Base-by-base conservation (phyloP, 129 eudicot genomes). In the Escallonia rubra region DNA sequence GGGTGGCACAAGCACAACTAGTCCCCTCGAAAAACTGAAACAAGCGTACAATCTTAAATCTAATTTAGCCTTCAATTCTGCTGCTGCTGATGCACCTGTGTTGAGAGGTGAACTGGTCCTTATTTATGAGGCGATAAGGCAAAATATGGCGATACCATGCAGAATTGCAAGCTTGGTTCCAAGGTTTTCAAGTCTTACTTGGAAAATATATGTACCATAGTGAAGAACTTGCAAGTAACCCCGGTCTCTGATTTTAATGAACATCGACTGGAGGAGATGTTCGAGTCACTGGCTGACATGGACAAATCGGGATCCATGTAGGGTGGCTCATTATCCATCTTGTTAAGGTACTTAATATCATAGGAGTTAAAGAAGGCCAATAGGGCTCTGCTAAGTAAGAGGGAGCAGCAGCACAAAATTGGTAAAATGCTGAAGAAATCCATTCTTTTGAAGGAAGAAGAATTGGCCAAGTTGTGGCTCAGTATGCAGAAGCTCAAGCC, bases 381-480 rank as follows among this genome's bases (percentile, higher is more conserved):
- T 43, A 3, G 39, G 14, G 3, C 40, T 43, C 66, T 62, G 4
- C 34, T 41, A 47, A 62, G 7, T 46, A 42, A 4, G 44, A 7
- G 44, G 38, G 48, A 38, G 43, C 64, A 40, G 6, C 64, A 60
- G 15, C 6, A 40, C 1, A 3, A 13, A 62, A 12, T 43, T 12
- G 10, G 3, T 14, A 38, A 61, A 6, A 4, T 11, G 39, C 9
- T 61, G 15, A n/a, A 8, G 43, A 2, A 43, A 6, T 12, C 66
- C 7, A 61, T 42, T 61, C 15, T 41, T 14, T 43, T 61, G 38
- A 61, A 43, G 50, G 51, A 61, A 16, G 66, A 62, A 62, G 66
- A 62, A 62, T 14, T 13, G 10, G 48, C 4, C 12, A 43, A 4
- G 14, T 13, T 43, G 52, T 41, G 40, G 10, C 40, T 62, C 50